A percentile compares a stretch with the other conserved stretches of the same genome.
These are phyloP conservation scores for Fusarium brachygibbosum DNA, from an alignment of 2,329 filamentous ascomycete species.

Conservation along the genomic window DNA sequence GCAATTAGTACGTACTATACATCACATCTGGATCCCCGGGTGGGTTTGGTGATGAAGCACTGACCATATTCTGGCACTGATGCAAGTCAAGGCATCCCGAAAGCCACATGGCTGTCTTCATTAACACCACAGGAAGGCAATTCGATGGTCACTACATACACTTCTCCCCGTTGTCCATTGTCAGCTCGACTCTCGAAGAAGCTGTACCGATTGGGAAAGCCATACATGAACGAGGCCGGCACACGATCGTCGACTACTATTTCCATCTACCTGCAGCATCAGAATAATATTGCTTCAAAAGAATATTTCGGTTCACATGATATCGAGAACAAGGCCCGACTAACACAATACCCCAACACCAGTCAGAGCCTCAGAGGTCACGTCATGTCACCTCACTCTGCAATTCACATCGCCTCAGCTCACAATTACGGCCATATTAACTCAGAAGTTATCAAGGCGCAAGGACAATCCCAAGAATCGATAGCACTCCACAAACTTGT, in stretches of 20 bases:
- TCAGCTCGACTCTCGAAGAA: not conserved
- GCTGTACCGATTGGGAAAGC: not conserved
- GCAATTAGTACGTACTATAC: slow-evolving; percentile 23
- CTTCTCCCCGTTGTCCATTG: not conserved
- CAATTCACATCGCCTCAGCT: slow-evolving; percentile 28
- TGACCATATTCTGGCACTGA: slow-evolving; percentile 41
- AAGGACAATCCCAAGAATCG: not conserved
- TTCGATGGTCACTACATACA: slow-evolving; percentile 4
- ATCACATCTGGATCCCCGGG: slow-evolving; percentile 28
- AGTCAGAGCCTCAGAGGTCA: slow-evolving; percentile 34
- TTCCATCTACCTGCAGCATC: not conserved
- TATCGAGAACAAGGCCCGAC: slow-evolving; percentile 37
- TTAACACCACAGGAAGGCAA: slow-evolving; percentile 11
- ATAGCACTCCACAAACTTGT: slow-evolving; percentile 3
- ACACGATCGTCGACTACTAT: not conserved
- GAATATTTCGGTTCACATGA: slow-evolving; percentile 32
- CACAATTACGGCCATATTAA: not conserved
- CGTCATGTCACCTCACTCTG: slow-evolving; percentile 42
- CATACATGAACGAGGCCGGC: not conserved
- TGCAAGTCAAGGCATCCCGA: slow-evolving; percentile 35
- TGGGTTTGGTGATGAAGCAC: slow-evolving; percentile 41
- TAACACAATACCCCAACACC: slow-evolving; percentile 27
- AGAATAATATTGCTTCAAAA: not conserved
- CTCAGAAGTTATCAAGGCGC: slow-evolving; percentile 1
- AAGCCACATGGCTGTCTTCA: slow-evolving; percentile 39